phyloP scores from a whole-genome alignment of 345 rosid genomes.

The Erucastrum elatum region DNA sequence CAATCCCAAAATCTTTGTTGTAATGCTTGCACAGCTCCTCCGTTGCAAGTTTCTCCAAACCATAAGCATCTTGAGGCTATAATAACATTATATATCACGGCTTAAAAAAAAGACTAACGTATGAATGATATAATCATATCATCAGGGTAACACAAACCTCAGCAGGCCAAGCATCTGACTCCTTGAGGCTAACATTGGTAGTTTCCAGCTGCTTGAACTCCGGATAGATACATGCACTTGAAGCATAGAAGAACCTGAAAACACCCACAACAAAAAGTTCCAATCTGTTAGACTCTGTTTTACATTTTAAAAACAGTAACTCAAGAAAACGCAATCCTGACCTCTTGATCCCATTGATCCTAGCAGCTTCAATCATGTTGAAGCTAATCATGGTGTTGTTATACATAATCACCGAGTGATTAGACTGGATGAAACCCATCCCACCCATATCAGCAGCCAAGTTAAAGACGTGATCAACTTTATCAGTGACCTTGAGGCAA shows the following conservation, averaged over 20 bases:
- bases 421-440: conserved; percentile 98
- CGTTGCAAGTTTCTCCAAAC: conserved; percentile 97
- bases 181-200: conserved; percentile 97
- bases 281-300: neutral
- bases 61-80: conserved; percentile 99
- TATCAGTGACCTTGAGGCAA: conserved; percentile 79
- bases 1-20: conserved; percentile 90
- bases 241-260: conserved; percentile 93
- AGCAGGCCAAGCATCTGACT: conserved; percentile 99
- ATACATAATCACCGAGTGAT: conserved; percentile 97
- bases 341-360: conserved; percentile 93
- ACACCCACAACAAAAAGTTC: neutral
- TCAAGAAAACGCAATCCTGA: conserved; percentile 17
- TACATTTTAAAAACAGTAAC: neutral
- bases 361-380: conserved; percentile 94
- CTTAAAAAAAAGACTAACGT: neutral
- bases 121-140: neutral
- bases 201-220: conserved; percentile 95
- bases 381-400: conserved; percentile 99
- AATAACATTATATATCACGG: neutral
- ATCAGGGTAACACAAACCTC: conserved; percentile 59
- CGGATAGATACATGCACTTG: conserved; percentile 98
- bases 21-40: conserved; percentile 98
- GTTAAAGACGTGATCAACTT: conserved; percentile 89
- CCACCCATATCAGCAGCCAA: conserved; percentile 99